These are phyloP conservation scores for Friedmanniomyces endolithicus DNA, from an alignment of 495 filamentous ascomycete genomes.

Conservation along the genomic window DNA sequence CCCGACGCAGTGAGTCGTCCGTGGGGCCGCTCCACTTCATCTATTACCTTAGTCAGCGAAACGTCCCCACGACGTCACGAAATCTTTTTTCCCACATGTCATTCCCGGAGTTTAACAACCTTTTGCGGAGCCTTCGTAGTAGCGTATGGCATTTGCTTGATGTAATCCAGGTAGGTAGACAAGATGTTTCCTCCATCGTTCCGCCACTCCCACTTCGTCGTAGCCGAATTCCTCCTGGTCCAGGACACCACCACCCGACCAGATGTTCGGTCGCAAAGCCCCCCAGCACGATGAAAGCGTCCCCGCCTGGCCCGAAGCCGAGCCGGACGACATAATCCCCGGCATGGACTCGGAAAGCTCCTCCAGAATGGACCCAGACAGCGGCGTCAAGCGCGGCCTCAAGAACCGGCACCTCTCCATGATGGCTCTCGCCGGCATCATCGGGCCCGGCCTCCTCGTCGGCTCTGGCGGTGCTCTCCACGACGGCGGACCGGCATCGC, in stretches of 20 bases:
- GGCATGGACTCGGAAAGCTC: background rate
- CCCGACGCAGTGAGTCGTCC: no score
- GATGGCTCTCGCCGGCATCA: constrained; percentile 22
- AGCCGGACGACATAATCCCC: background rate
- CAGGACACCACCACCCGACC: background rate
- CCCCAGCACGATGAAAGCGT: background rate
- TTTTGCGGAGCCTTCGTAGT: no score
- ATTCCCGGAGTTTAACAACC: no score
- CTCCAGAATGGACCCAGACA: constrained; percentile 10
- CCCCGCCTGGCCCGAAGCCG: constrained; percentile 2
- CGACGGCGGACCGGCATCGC: constrained; percentile 16
- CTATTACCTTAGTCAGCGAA: no score
- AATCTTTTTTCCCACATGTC: no score
- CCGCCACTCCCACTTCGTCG: background rate
- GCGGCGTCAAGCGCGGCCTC: constrained; percentile 22
- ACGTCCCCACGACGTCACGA: no score
- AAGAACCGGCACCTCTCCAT: constrained; percentile 23
- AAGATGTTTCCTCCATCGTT: background rate
- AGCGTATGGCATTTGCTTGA: no score
- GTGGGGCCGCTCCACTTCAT: no score
- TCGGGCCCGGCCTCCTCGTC: constrained; percentile 25
- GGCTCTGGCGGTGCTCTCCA: constrained; percentile 21
- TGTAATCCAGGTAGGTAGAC: background rate
- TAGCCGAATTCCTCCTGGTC: no score
- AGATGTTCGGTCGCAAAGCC: constrained; percentile 3